Evolutionary conservation across 306 rosid genomes (phyloP), one percentile per base, ranked within the genome.

Genomic region (Vigna trinervia): DNA sequence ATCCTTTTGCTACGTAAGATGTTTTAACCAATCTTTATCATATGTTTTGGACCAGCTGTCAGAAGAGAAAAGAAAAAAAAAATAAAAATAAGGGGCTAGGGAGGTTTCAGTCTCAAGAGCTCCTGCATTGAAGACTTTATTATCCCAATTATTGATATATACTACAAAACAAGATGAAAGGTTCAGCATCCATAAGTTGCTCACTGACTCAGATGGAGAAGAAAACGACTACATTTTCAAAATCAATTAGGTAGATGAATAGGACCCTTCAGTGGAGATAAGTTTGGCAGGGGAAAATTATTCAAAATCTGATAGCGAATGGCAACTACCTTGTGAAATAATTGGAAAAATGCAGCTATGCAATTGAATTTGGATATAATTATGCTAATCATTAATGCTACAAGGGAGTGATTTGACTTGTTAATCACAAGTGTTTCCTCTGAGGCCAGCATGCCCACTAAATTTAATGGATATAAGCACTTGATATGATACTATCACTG

Each of bases 241-340:
- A 76, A 75, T 79, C 77, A 69, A 28, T 82, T 75, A 50, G 84
- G 82, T 79, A 43, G 75, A 62, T 78, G 84, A 80, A 47, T 71
- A 53, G 10, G 80, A 80, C 78, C 22, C 69, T 36, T 67, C 67
- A 72, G 38, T 43, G 8, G 39, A 38, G 63, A 67, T 75, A 78
- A 58, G 82, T 82, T 85, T 59, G 84, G 78, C 84, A 76, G 34
- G 78, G 28, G 17, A 28, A 76, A 60, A 79, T 71, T 74, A 79
- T 71, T 75, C 71, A 59, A 36, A 46, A 34, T 71, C 17, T 82
- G 86, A 81, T 47, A 81, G 74, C 20, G 36, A 78, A 73, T 67
- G 60, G 46, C 74, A 71, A 64, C 81, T 52, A 69, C 75, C 71
- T 77, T 77, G 71, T 77, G 38, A 83, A 75, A 54, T 79, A 69